phyloP scores from a whole-genome alignment of 495 filamentous ascomycete species.

The Cudoniella acicularis region DNA sequence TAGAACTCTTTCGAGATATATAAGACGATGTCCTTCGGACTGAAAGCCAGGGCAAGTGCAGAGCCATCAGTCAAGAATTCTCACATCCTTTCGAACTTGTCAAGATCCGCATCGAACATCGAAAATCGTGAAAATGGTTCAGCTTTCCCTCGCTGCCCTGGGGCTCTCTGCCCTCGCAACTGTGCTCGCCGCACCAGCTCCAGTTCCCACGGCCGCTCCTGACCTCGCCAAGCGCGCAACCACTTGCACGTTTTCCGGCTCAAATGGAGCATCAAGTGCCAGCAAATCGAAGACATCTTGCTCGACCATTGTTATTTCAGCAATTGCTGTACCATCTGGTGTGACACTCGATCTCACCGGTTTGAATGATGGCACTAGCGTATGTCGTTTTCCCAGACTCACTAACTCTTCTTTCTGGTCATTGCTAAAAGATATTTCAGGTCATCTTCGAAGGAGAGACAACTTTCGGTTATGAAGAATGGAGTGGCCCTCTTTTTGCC shows the following conservation, averaged over 20 bases:
- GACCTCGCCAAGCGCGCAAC: slow-evolving; percentile 30
- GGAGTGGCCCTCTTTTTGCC: slow-evolving; percentile 42
- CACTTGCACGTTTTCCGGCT: slow-evolving; percentile 46
- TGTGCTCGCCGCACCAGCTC: slow-evolving; percentile 7
- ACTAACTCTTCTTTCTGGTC: too few relatives aligned
- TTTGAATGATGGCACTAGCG: too few relatives aligned
- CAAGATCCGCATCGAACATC: too few relatives aligned
- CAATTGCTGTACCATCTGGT: slow-evolving; percentile 50
- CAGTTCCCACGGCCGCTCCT: slow-evolving; percentile 17
- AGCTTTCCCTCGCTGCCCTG: too few relatives aligned
- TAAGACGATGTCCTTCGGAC: too few relatives aligned
- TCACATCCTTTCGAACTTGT: too few relatives aligned
- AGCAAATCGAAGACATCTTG: slow-evolving; percentile 43
- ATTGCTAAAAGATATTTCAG: slow-evolving; percentile 26
- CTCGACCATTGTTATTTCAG: slow-evolving; percentile 45
- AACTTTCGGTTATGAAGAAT: slow-evolving; percentile 45
- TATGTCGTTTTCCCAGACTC: too few relatives aligned
- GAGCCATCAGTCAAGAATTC: too few relatives aligned
- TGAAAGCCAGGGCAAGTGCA: too few relatives aligned
- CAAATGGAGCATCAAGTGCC: slow-evolving; percentile 32
- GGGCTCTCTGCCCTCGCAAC: too few relatives aligned
- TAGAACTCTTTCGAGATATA: too few relatives aligned
- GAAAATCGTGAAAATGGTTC: too few relatives aligned
- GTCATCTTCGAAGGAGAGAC: slow-evolving; percentile 45
- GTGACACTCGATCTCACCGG: slow-evolving; percentile 48